Percentiles rank a stretch among this genome's conserved stretches.
Conservation (phyloP, 2,329 filamentous ascomycete genomes). For the Phaeophleospora eucalypticola region DNA sequence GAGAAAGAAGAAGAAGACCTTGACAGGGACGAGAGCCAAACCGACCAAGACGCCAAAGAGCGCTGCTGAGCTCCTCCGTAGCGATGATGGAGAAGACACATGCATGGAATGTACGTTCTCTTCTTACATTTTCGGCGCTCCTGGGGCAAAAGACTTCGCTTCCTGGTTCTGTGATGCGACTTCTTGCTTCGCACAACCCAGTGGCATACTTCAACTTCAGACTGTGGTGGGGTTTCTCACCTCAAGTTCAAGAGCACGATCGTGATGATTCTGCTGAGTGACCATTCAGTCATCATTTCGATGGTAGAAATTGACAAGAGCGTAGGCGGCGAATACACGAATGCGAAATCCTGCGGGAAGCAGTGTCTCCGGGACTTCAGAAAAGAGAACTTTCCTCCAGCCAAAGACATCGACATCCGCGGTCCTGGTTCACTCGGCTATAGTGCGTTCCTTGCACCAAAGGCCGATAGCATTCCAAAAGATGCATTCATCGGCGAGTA, state of each 20-base stretch:
- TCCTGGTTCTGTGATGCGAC: no score
- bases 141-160: not conserved
- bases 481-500: conserved; percentile 1
- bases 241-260: no score
- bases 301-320: no score
- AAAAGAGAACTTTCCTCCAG: not conserved
- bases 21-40: no score
- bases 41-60: not conserved
- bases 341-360: conserved; percentile 1
- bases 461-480: not conserved
- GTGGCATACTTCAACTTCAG: no score
- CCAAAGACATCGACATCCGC: not conserved
- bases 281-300: no score
- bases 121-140: not conserved
- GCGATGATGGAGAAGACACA: not conserved
- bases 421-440: conserved; percentile 1
- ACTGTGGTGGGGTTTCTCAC: no score
- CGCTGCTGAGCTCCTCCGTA: not conserved
- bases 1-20: no score
- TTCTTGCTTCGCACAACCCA: no score
- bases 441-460: not conserved
- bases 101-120: not conserved
- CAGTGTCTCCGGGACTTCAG: not conserved
- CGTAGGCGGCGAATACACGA: no score
- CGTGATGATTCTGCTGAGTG: no score